Evolutionary conservation across 2,329 filamentous ascomycete genomes (phyloP), one percentile per base, ranked within the genome.

Genomic region (Trichophyton simii): DNA sequence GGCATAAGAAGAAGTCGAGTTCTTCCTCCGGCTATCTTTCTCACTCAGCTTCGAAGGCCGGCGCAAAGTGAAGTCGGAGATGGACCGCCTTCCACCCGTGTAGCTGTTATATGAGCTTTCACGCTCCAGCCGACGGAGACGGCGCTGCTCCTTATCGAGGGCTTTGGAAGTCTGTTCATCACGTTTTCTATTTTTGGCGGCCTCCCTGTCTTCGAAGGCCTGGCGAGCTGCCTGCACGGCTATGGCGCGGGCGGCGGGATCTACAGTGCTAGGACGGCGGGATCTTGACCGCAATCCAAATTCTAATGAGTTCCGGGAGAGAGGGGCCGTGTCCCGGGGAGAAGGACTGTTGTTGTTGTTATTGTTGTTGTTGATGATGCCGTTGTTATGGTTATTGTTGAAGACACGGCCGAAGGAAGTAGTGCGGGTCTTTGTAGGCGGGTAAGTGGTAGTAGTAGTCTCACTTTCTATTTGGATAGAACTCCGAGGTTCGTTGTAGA

Each of bases 191-290:
- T 78, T 78, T 66, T 84, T 84, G 41, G 78, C 80, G 3, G 79
- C 80, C 70, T 84, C 81, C 65, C 82, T 82, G 65, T 83, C 80
- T 62, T 81, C 76, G 68, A 83, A 84, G 36, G 82, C 82, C 58
- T 78, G 74, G 5, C 83, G 77, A 3, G 80, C 79, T 52, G 79
- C 80, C 60, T 80, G 78, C 8, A 85, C 81, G 3, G 78, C 78
- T 18, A 82, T 81, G 48, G 81, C 81, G 44, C 81, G 78, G 3
- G 79, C 78, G 34, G 78, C 75, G 6, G 81, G 76, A 65, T 84
- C 82, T 15, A 75, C 76, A 61, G 76, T 71, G 42, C 63, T 63
- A 20, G 59, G 72, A 61, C 77, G 74, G 61, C 77, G 74, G 28
- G 75, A 77, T 58, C 76, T 78, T 22, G 67, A 81, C 71, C 78